phyloP scores from a whole-genome alignment of 352 stramenopile species.

The Phytophthora sp. region DNA sequence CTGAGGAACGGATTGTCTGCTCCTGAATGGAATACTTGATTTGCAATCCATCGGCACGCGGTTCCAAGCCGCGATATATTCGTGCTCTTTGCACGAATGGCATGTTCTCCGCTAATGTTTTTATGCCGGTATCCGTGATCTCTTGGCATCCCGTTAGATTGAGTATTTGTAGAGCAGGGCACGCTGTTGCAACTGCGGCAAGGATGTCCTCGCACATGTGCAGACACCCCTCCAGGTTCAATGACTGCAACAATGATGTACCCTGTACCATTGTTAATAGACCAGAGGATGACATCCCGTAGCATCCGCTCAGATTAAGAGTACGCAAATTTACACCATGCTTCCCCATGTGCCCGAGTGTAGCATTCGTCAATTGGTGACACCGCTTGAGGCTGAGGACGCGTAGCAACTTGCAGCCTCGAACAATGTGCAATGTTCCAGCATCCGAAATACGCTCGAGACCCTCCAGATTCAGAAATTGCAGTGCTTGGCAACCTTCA shows the following conservation, averaged over 20 bases:
- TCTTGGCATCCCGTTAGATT: slow-evolving; percentile 81
- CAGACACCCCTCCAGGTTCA: slow-evolving; percentile 74
- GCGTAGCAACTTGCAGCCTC: slow-evolving; percentile 57
- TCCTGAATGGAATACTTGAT: slow-evolving; percentile 80
- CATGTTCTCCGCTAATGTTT: slow-evolving; percentile 70
- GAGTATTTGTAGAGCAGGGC: slow-evolving; percentile 64
- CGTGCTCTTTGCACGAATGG: slow-evolving; percentile 66
- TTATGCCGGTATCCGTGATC: slow-evolving; percentile 75
- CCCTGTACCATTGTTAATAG: slow-evolving; percentile 58
- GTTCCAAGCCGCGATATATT: slow-evolving; percentile 68
- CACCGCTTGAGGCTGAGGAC: slow-evolving; percentile 71
- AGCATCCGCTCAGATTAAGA: slow-evolving; percentile 70
- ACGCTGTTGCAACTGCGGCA: slow-evolving; percentile 54
- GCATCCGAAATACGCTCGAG: slow-evolving; percentile 59
- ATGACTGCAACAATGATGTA: slow-evolving; percentile 58
- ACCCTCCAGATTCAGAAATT: slow-evolving; percentile 82
- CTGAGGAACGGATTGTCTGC: slow-evolving; percentile 75
- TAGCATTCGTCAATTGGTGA: slow-evolving; percentile 60
- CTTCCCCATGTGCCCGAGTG: slow-evolving; percentile 55
- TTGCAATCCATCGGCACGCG: slow-evolving; percentile 50
- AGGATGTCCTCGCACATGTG: slow-evolving; percentile 79
- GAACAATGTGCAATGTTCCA: slow-evolving; percentile 53
- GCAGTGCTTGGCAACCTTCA: slow-evolving; percentile 52
- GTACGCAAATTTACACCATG: slow-evolving; percentile 53
- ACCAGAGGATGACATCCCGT: slow-evolving; percentile 60